Base-by-base conservation (phyloP, 2,329 filamentous ascomycete species). In the Colletotrichum salicis region DNA sequence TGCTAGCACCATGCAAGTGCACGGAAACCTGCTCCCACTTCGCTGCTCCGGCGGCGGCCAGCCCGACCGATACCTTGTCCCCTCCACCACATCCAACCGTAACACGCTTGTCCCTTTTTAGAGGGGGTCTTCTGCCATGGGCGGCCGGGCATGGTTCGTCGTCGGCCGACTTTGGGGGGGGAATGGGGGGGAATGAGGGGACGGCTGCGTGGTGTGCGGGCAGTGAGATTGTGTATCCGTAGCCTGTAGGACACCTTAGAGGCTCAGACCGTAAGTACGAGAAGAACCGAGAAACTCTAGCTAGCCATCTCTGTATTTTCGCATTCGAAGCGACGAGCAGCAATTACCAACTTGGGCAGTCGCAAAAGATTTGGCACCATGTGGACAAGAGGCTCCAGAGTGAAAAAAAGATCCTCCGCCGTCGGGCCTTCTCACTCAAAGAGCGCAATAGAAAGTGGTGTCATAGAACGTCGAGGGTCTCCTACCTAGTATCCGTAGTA, bases 21-120 rank as follows among this genome's bases (percentile, higher is more conserved):
- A 62, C 37, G 54, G 58, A 68, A 68, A 71, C 64, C 41, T 71
- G 64, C 68, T 63, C 67, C 29, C 63, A 70, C 63, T 41, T 27
- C 56, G 57, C 29, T 67, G 31, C 69, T 71, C 58, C 64, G 54
- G 58, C 64, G 33, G 63, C 64, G 69, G 69, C 58, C 64, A 64
- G 69, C 65, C 58, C 64, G 64, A 64, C 58, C 24, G 33, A 51
- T 54, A 63, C 54, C 22, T 63, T 41, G 19, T 45, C 33, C n/a
- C 24, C 24, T 41, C 61, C 33, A 55, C 33, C 24, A 41, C 61
- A 22, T 35, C 33, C 22, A 19, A 22, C 48, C 51, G 51, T 54
- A 64, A 37, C 61, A 64, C 61, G 33, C 61, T 64, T 64, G 22
- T 54, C 60, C 45, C 29, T 35, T 35, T 52, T 22, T 8, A 35